Conservation (phyloP, 257 asterid species). For the Linderniella brevidens region DNA sequence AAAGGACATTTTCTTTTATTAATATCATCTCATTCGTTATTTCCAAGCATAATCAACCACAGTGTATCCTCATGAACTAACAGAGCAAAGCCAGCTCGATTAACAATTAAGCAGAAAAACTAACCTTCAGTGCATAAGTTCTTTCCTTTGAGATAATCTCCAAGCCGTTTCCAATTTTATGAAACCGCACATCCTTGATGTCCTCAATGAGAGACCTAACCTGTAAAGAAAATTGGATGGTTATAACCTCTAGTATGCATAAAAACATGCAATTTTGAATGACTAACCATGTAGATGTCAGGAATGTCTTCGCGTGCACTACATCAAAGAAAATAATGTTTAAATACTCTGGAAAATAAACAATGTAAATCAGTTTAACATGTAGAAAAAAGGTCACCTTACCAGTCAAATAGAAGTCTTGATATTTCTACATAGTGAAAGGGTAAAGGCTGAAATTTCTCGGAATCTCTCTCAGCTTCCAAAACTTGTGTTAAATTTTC, state of each 20-base stretch:
- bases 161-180: constrained; percentile 79
- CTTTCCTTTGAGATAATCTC: constrained; percentile 66
- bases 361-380: constrained; percentile 3
- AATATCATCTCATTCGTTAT: too few species aligned
- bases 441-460: constrained; percentile 78
- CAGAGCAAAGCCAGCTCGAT: not conserved
- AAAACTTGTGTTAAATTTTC: constrained; percentile 65
- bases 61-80: too few species aligned
- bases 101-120: constrained; percentile 9
- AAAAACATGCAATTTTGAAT: constrained; percentile 4
- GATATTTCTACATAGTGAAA: constrained; percentile 93
- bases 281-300: constrained; percentile 73
- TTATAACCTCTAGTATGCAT: constrained; percentile 9
- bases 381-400: constrained; percentile 16
- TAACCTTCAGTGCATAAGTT: constrained; percentile 61
- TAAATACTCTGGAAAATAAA: constrained; percentile 10
- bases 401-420: constrained; percentile 87
- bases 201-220: constrained; percentile 91
- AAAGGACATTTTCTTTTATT: constrained; percentile 1
- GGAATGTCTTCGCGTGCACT: constrained; percentile 87
- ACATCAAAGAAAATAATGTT: constrained; percentile 14
- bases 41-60: too few species aligned
- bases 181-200: constrained; percentile 88
- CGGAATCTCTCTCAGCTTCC: constrained; percentile 86
- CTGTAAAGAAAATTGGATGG: constrained; percentile 16